A percentile compares a stretch with the other conserved stretches of the same genome.
Conservation (phyloP, 345 rosid species). For the Lepidium didymum region DNA sequence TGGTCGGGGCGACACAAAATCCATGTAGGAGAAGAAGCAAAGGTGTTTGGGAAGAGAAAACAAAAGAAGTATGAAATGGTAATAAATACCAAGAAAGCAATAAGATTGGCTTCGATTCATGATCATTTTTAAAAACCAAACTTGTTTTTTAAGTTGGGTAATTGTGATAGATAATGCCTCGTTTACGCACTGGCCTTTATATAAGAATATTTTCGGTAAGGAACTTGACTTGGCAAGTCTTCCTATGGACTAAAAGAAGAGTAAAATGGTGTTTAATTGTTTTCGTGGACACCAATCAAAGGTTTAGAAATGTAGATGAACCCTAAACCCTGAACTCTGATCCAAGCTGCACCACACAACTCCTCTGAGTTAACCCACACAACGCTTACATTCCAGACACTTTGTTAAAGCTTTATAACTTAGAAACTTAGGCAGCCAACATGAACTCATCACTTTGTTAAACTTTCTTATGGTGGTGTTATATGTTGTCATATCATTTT, state of each 20-base stretch:
- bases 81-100: background rate
- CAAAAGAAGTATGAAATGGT: background rate
- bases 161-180: background rate
- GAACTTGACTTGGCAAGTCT: background rate
- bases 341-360: no score
- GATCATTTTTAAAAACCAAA: background rate
- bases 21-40: background rate
- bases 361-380: no score
- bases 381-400: no score
- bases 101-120: background rate
- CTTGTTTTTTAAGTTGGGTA: background rate
- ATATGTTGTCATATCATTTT: no score
- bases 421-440: no score
- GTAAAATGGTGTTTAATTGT: no score
- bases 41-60: background rate
- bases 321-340: no score
- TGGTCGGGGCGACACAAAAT: background rate
- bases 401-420: no score
- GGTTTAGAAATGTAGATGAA: background rate
- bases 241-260: background rate
- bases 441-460: no score
- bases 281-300: background rate
- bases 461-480: no score
- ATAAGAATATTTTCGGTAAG: background rate
- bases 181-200: background rate